Evolutionary conservation across 192 early-diverging fungal genomes (phyloP).

Genomic region (Coemansia sp.): DNA sequence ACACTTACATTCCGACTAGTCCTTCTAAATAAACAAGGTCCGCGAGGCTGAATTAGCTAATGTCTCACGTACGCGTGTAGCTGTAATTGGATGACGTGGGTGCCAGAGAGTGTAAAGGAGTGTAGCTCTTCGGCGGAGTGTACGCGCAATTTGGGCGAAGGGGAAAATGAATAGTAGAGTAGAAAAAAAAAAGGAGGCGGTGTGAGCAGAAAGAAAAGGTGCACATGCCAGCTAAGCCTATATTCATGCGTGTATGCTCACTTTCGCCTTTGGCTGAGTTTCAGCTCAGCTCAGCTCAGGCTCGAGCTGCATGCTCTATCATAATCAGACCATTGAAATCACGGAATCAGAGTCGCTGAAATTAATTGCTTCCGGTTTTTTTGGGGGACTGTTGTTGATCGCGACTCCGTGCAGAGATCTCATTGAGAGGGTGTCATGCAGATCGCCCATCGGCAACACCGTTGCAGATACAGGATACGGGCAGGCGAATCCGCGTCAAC

Average conservation of each 20-base stretch:
- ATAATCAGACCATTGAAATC: not conserved
- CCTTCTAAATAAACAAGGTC: not conserved
- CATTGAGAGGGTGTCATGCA: not conserved
- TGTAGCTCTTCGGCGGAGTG: not conserved
- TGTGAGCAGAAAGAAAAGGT: not conserved
- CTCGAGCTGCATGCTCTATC: not conserved
- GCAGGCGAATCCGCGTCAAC: not conserved
- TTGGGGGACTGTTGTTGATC: not conserved
- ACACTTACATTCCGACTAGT: not conserved
- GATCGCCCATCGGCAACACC: not conserved
- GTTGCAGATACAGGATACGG: not conserved
- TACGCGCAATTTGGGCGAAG: not conserved
- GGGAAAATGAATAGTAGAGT: not conserved
- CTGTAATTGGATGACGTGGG: not conserved
- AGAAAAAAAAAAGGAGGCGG: not conserved
- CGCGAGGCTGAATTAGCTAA: not conserved
- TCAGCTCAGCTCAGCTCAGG: not conserved
- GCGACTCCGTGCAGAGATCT: not conserved
- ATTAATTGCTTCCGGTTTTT: not conserved
- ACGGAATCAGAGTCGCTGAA: not conserved
- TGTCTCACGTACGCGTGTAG: not conserved
- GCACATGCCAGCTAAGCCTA: not conserved
- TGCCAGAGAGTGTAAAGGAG: not conserved
- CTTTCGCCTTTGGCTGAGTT: too few relatives aligned
- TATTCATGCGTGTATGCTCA: not conserved